Conservation (phyloP, 352 stramenopile genomes). For the Phytophthora crassamura region DNA sequence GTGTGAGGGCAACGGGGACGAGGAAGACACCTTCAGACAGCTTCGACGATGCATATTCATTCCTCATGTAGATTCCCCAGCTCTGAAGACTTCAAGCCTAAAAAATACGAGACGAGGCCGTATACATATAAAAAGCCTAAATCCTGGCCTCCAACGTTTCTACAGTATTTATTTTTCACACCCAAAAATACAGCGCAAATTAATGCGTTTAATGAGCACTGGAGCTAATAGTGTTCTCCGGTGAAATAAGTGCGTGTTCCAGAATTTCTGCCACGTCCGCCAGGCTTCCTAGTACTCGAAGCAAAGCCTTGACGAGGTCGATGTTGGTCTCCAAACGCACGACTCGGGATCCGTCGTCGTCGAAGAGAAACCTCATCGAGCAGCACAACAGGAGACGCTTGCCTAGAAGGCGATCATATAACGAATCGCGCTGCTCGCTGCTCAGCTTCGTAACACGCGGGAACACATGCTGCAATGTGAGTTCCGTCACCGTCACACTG, state of each 20-base stretch:
- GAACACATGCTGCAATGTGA: conserved; percentile 21
- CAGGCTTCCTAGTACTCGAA: conserved; percentile 11
- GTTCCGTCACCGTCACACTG: conserved; percentile 28
- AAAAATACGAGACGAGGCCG: too few species aligned
- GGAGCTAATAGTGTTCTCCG: conserved; percentile 10
- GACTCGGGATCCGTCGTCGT: conserved; percentile 11
- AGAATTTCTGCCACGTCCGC: conserved; percentile 11
- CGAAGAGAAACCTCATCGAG: conserved; percentile 21
- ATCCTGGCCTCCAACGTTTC: too few species aligned
- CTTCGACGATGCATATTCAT: too few species aligned
- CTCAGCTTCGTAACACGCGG: not conserved
- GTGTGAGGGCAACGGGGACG: too few species aligned
- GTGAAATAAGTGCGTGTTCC: conserved; percentile 9
- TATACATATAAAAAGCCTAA: too few species aligned
- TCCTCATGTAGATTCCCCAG: too few species aligned
- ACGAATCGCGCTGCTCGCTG: not conserved
- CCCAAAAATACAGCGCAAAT: not conserved
- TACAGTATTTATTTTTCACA: too few species aligned
- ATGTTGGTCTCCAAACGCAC: conserved; percentile 13
- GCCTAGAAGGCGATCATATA: conserved; percentile 20
- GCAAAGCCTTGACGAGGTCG: conserved; percentile 12
- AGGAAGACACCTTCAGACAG: too few species aligned
- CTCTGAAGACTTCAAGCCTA: too few species aligned
- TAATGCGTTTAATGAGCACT: not conserved
- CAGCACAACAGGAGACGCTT: conserved; percentile 20